A percentile compares a stretch with the other conserved stretches of the same genome.
These are phyloP conservation scores for Leccinellum albellum DNA, from an alignment of 768 basidiomycete species.

Conservation along the genomic window DNA sequence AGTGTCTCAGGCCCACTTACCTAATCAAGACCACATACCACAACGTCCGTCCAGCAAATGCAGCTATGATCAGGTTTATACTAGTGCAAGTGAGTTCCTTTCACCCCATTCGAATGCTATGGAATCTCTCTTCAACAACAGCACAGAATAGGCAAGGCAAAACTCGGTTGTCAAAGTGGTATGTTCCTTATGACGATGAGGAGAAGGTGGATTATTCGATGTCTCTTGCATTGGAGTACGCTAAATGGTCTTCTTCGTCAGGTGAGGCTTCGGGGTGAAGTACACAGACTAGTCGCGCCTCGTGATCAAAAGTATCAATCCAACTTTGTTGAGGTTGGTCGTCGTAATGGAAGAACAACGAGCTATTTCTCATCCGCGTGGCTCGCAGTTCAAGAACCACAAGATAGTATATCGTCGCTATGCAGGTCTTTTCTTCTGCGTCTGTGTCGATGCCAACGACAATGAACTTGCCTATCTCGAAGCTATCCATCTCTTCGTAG, in stretches of 20 bases:
- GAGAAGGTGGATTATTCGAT: slow-evolving; percentile 69
- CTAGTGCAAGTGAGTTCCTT: slow-evolving; percentile 74
- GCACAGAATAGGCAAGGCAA: slow-evolving; percentile 94
- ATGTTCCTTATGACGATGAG: slow-evolving; percentile 97
- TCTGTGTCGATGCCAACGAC: slow-evolving; percentile 97
- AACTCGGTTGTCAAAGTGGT: slow-evolving; percentile 97
- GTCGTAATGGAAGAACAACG: neutral
- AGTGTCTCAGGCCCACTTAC: too few relatives aligned
- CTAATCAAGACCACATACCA: slow-evolving; percentile 9
- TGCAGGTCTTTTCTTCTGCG: slow-evolving; percentile 95
- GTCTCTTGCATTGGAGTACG: neutral
- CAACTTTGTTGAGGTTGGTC: slow-evolving; percentile 92
- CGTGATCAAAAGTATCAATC: slow-evolving; percentile 99
- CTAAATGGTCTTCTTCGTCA: slow-evolving; percentile 28
- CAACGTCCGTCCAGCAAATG: slow-evolving; percentile 12
- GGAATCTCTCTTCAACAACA: neutral
- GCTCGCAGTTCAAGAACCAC: slow-evolving; percentile 85
- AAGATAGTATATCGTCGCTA: slow-evolving; percentile 97
- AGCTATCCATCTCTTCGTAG: slow-evolving; percentile 97
- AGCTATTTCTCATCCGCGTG: slow-evolving; percentile 5
- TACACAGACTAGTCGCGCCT: slow-evolving; percentile 92
- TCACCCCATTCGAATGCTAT: neutral
- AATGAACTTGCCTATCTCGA: slow-evolving; percentile 97
- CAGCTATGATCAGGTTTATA: slow-evolving; percentile 91
- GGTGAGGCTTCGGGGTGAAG: slow-evolving; percentile 94